Evolutionary conservation across 2,329 filamentous ascomycete species (phyloP).

Genomic region (Aspergillus piperis): DNA sequence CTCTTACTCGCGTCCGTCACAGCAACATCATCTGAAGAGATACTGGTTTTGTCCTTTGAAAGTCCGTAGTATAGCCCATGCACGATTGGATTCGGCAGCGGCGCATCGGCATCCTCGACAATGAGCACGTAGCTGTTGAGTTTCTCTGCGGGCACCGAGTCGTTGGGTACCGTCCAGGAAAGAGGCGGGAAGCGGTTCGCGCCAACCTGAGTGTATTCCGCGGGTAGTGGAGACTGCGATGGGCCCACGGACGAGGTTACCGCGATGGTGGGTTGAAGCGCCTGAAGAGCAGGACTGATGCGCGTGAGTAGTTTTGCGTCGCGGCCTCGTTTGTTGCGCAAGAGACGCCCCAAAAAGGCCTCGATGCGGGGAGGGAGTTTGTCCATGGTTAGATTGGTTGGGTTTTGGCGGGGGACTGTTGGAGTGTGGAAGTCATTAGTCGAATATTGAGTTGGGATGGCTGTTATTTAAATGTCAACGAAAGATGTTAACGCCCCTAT

Average conservation of each 20-base stretch:
- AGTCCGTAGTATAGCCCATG: conserved; percentile 50
- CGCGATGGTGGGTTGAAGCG: not conserved
- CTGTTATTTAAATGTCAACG: too few relatives aligned
- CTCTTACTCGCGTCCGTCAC: conserved; percentile 26
- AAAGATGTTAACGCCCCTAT: too few relatives aligned
- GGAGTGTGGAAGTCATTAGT: not conserved
- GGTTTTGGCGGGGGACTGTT: not conserved
- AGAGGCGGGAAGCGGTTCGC: not conserved
- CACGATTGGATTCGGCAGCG: conserved; percentile 47
- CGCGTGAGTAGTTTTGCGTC: conserved; percentile 41
- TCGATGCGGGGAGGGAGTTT: not conserved
- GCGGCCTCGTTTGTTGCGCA: not conserved
- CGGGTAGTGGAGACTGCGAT: not conserved
- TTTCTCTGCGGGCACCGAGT: conserved; percentile 36
- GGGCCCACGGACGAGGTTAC: not conserved
- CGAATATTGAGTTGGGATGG: too few relatives aligned
- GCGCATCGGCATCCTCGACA: conserved; percentile 51
- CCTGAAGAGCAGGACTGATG: conserved; percentile 20
- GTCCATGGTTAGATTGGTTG: not conserved
- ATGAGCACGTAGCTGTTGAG: conserved; percentile 45
- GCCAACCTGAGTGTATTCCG: not conserved
- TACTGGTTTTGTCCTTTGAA: conserved; percentile 30
- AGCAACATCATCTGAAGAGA: conserved; percentile 40
- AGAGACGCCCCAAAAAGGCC: not conserved
- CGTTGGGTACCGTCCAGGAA: conserved; percentile 37